Evolutionary conservation across 2,329 filamentous ascomycete genomes (phyloP).

Genomic region (Claviceps arundinis): DNA sequence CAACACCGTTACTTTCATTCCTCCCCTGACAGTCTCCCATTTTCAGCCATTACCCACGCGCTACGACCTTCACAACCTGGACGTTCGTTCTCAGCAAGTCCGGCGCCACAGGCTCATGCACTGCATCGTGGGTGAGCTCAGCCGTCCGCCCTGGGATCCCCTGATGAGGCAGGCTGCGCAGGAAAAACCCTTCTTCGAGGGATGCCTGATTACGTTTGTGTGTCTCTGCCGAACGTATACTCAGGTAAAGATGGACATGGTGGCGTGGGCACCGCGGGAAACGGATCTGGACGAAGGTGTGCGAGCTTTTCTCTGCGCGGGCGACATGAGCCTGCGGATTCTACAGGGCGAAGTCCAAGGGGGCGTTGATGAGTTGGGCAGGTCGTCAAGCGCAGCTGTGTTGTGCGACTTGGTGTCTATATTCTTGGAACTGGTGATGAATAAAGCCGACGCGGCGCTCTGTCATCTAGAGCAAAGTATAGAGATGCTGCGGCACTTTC

Average conservation of each 20-base stretch:
- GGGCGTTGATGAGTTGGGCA: not conserved
- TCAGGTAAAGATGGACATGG: slow-evolving; percentile 5
- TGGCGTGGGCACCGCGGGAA: not conserved
- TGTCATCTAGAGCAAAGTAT: slow-evolving; percentile 5
- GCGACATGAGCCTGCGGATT: not conserved
- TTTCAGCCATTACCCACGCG: slow-evolving; percentile 4
- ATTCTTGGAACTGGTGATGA: slow-evolving; percentile 9
- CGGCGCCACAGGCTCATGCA: slow-evolving; percentile 6
- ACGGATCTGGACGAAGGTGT: not conserved
- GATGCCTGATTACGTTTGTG: slow-evolving; percentile 8
- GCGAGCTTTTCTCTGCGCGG: not conserved
- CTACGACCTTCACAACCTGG: not conserved
- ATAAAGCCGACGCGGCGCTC: slow-evolving; percentile 2
- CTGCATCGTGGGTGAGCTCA: slow-evolving; percentile 7
- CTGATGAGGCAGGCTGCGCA: slow-evolving; percentile 8
- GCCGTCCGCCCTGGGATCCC: slow-evolving; percentile 5
- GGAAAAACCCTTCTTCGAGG: slow-evolving; percentile 6
- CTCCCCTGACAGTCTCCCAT: slow-evolving; percentile 8
- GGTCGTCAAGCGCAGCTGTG: slow-evolving; percentile 4
- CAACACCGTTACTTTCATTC: slow-evolving; percentile 9
- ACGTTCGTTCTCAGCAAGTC: slow-evolving; percentile 3
- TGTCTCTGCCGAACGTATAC: slow-evolving; percentile 6
- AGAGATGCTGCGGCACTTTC: not conserved
- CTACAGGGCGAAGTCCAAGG: too few species aligned
- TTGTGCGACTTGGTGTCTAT: slow-evolving; percentile 7